Evolutionary conservation across 805 yeast genomes (phyloP), one percentile per base, ranked within the genome.

Genomic region (Saturnispora halmiae): DNA sequence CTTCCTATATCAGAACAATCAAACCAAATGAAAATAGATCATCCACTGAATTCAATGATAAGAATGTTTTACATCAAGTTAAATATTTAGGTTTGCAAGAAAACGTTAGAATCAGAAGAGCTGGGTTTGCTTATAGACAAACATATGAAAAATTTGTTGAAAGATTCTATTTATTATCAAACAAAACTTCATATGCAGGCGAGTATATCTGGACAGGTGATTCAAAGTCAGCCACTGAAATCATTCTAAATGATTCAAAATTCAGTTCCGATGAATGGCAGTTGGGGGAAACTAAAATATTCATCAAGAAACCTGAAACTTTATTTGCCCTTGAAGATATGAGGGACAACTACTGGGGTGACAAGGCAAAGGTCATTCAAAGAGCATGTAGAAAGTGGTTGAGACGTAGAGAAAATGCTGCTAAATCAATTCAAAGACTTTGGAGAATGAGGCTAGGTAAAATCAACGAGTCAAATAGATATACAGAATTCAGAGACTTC

Each of bases 41-140:
- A 6, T 94, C 98, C 13, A 67, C 78, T 30, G 97, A 90, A 52
- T 92, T 84, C 58, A 95, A 88, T 55, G 78, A 77, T 42, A 77
- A 74, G 41, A 95, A 87, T 49, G 98, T 92, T 6, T 68, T 92
- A 50, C 98, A 92, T 61, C 98, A 92, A 66, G 81, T 92, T 50
- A 92, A 92, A 56, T 92, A 92, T 61, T 70, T 92, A 50, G 98
- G 98, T 58, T 69, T 92, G 61, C 92, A 92, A 56, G 98, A 92
- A 61, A 92, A 92, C 61, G 97, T 92, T 38, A 76, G 97, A 48
- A 92, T 92, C 51, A 78, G 98, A 70, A 82, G 98, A 68, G 97
- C 98, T 0, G 98, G 98, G 36, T 92, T 92, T 62, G 98, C 98
- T 1, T 92, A 88, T 56, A 80, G 98, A 64, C 95, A 94, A 50